A percentile compares a stretch with the other conserved stretches of the same genome.
Conservation (phyloP, 2,329 filamentous ascomycete species). For the Exophiala aquamarina region DNA sequence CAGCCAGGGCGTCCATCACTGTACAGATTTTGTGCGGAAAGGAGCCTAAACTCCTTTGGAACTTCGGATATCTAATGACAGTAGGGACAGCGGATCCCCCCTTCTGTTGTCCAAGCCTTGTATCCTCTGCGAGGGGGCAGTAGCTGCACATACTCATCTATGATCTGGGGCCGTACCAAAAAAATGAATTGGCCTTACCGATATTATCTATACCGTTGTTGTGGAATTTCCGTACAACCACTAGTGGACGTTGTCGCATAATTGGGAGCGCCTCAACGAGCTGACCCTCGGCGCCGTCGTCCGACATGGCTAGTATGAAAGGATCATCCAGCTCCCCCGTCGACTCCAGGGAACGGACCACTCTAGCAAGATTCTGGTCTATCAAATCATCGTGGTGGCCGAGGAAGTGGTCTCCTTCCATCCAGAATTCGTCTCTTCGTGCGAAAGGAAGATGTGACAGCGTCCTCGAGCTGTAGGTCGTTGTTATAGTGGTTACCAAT, state of each 20-base stretch:
- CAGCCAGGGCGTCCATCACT: too few species aligned
- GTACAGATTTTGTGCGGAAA: too few species aligned
- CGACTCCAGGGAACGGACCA: conserved; percentile 30
- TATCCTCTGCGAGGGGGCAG: too few species aligned
- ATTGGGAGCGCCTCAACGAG: conserved; percentile 31
- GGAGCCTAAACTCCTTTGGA: too few species aligned
- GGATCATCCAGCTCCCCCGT: conserved; percentile 36
- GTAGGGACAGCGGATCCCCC: too few species aligned
- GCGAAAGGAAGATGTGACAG: background rate
- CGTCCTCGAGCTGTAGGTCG: conserved; percentile 26
- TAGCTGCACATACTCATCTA: too few species aligned
- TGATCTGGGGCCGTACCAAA: conserved; percentile 42
- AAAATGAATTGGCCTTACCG: conserved; percentile 33
- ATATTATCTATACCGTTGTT: conserved; percentile 37
- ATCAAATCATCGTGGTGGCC: conserved; percentile 37
- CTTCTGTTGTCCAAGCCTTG: too few species aligned
- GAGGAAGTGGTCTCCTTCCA: background rate
- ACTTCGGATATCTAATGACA: too few species aligned
- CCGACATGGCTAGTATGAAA: conserved; percentile 37
- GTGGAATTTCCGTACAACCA: conserved; percentile 35
- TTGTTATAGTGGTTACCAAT: conserved; percentile 37
- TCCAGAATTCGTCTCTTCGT: background rate
- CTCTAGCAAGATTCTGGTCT: conserved; percentile 33
- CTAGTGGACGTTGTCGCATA: too few species aligned
- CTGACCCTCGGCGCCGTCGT: conserved; percentile 38